Evolutionary conservation across 495 filamentous ascomycete genomes (phyloP), one percentile per base, ranked within the genome.

Genomic region (Copromyces sp.): DNA sequence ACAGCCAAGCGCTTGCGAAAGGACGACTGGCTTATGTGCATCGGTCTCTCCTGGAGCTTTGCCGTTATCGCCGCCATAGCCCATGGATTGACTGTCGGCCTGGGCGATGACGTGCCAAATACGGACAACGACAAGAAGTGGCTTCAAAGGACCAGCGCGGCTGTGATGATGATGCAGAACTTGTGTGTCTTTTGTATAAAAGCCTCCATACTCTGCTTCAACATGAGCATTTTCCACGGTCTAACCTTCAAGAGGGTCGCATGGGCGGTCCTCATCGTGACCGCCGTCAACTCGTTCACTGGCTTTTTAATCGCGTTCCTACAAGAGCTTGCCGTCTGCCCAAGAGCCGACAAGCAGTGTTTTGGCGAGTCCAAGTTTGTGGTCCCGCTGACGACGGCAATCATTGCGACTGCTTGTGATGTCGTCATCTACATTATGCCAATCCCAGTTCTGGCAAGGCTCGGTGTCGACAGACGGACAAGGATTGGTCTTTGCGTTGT

Each of bases 401-500:
- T 76, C 8, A 12, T 72, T 4, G 70, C 70, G 0, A 72, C 53
- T 0, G 38, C 71, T 0, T 73, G 75, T 6, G 75, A 76, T 24
- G 68, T 76, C 4, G 32, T 74, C 35, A 76, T 76, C 38, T 72
- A 74, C 3, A 4, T 53, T 16, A 76, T 76, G 75, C 75, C 75
- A 9, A 76, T 76, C 12, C 75, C 75, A 17, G 11, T 65, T 12
- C 40, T 76, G 68, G 12, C 20, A 7, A 73, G 39, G 35, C 73
- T 76, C 0, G 68, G 47, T 5, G 44, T 76, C 5, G 53, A 72
- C n/a, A 74, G 35, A 68, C 37, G 70, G 37, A 74, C 73, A 0
- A 37, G 32, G 40, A 24, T 71, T 9, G 75, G 75, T 0, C 69
- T 76, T 37, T 37, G 74, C 24, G 70, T 14, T 1, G 70, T 76